phyloP scores from a whole-genome alignment of 1,284 basidiomycete species.

The Fomitopsis betulina region DNA sequence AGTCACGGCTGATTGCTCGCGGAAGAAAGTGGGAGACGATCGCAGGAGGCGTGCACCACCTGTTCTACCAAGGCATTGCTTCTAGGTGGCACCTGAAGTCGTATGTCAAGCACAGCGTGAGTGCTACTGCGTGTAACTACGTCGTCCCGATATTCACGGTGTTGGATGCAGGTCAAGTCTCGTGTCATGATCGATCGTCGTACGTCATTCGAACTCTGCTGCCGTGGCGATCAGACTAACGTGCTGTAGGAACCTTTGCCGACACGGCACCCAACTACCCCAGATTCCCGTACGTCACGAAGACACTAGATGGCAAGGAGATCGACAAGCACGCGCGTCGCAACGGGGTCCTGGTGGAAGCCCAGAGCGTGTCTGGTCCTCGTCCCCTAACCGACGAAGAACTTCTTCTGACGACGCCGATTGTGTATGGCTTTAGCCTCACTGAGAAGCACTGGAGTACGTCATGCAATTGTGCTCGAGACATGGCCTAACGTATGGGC shows the following conservation, averaged over 20 bases:
- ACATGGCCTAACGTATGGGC: not conserved
- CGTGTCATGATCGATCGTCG: constrained; percentile 57
- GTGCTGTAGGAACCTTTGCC: constrained; percentile 22
- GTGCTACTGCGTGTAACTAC: constrained; percentile 10
- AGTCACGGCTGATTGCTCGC: constrained; percentile 36
- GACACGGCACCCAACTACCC: constrained; percentile 28
- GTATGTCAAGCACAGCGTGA: constrained; percentile 43
- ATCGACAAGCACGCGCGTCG: constrained; percentile 26
- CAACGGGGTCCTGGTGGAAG: constrained; percentile 3
- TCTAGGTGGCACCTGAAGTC: constrained; percentile 20
- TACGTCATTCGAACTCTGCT: constrained; percentile 17
- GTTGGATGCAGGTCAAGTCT: constrained; percentile 24
- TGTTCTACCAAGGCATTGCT: constrained; percentile 42
- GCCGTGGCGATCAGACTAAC: not conserved
- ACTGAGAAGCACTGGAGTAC: constrained; percentile 54
- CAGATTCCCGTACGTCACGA: constrained; percentile 22
- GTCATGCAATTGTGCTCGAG: constrained; percentile 7
- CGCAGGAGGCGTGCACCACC: constrained; percentile 48
- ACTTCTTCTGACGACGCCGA: constrained; percentile 47
- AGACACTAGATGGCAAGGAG: constrained; percentile 24
- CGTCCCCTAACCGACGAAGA: constrained; percentile 44
- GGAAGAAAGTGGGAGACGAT: constrained; percentile 50
- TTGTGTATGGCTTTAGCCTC: constrained; percentile 58
- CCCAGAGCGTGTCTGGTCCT: constrained; percentile 7
- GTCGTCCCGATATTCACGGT: not conserved